phyloP scores from a whole-genome alignment of 495 filamentous ascomycete species.

The Neurospora sp. region DNA sequence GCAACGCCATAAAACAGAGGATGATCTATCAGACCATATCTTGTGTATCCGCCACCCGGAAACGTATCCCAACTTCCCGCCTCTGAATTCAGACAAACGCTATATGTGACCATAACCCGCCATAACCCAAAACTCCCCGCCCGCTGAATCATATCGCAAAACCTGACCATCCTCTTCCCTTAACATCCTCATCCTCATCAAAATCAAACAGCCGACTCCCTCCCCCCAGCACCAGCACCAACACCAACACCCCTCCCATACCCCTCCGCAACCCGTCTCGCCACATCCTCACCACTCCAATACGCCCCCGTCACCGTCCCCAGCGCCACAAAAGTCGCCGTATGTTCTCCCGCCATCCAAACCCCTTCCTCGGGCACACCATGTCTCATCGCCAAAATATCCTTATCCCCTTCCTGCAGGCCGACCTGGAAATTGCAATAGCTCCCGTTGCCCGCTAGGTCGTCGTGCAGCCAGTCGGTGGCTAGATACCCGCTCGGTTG shows the following conservation, averaged over 20 bases:
- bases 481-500: constrained; percentile 52
- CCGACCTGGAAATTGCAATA: constrained; percentile 87
- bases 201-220: background rate
- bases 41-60: background rate
- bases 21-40: background rate
- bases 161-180: background rate
- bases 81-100: background rate
- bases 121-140: background rate
- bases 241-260: constrained; percentile 11
- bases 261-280: constrained; percentile 44
- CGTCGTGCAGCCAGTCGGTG: constrained; percentile 75
- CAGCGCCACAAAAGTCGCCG: constrained; percentile 77
- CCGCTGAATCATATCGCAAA: background rate
- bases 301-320: constrained; percentile 86
- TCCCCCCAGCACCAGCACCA: background rate
- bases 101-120: background rate
- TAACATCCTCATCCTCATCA: background rate
- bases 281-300: constrained; percentile 82
- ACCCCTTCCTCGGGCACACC: constrained; percentile 61
- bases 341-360: constrained; percentile 95
- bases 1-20: background rate
- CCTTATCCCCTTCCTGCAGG: constrained; percentile 55
- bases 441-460: constrained; percentile 77
- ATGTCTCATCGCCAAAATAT: constrained; percentile 62
- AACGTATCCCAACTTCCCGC: background rate